phyloP scores from a whole-genome alignment of 441 rosid species.

The Melastoma candidum region DNA sequence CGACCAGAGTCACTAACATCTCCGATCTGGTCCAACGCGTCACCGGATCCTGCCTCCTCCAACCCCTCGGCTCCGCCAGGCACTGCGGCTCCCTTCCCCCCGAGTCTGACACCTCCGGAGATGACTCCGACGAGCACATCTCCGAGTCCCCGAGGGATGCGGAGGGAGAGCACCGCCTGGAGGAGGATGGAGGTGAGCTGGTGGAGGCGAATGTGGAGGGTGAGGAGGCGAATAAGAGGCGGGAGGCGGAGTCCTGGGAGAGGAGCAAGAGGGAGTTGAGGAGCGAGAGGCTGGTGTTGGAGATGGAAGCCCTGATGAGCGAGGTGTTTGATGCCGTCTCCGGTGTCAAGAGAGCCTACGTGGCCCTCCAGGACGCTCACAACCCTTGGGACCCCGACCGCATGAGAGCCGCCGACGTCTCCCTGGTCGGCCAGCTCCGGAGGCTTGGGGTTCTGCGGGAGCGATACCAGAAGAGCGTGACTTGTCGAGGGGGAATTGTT shows the following conservation, averaged over 20 bases:
- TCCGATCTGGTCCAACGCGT: constrained; percentile 88
- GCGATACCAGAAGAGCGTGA: constrained; percentile 49
- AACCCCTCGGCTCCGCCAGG: constrained; percentile 64
- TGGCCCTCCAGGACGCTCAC: constrained; percentile 71
- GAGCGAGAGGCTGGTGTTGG: constrained; percentile 37
- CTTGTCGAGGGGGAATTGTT: constrained; percentile 22
- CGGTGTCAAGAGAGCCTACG: constrained; percentile 71
- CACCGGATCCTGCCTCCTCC: constrained; percentile 79
- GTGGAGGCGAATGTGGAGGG: constrained; percentile 7
- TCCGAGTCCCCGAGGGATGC: background rate
- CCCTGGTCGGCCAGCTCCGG: constrained; percentile 76
- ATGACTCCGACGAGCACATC: constrained; percentile 17
- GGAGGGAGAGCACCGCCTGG: constrained; percentile 24
- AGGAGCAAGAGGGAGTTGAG: constrained; percentile 16
- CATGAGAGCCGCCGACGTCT: constrained; percentile 72
- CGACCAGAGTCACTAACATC: constrained; percentile 62
- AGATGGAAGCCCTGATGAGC: constrained; percentile 55
- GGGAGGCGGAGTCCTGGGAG: constrained; percentile 4
- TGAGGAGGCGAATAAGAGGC: constrained; percentile 8
- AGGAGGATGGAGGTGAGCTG: constrained; percentile 17
- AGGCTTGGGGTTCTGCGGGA: constrained; percentile 62
- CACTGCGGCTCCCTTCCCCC: constrained; percentile 21
- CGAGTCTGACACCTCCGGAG: constrained; percentile 14
- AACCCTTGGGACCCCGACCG: constrained; percentile 93
- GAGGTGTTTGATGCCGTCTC: constrained; percentile 72